Base-by-base conservation (phyloP, 352 stramenopile species). In the Phytophthora crassamura region DNA sequence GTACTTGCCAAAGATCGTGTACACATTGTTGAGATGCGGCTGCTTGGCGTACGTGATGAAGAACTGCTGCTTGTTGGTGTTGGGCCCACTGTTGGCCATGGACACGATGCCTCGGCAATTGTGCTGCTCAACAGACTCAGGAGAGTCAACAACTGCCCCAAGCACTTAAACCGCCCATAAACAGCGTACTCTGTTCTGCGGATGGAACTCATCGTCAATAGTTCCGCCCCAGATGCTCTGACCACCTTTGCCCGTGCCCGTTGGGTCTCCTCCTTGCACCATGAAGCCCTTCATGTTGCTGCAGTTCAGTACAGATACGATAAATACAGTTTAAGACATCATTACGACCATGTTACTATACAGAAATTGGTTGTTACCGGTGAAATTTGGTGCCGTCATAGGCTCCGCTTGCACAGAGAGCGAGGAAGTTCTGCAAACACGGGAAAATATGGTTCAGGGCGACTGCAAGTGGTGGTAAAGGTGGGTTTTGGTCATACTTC, bases 21-120 rank as follows among this genome's bases (percentile, higher is more conserved):
- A 98, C 18, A 98, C 84, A 77, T 99, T 99, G 82, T 99, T 99
- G 39, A 99, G 80, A 69, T 99, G 97, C 45, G 96, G 92, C 67
- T 99, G 95, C 68, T 94, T 94, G 69, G 94, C 91, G 62, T 98
- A 99, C 40, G 96, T 98, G 69, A 99, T 98, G 78, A 99, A 99
- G 69, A 99, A 99, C 77, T 99, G 96, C 58, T 94, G 94, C 62
- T 90, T 87, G 80, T 98, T 98, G 35, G 93, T 98, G 74, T 97
- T 93, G 25, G 93, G 82, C 1, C 89, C 88, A 60, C 83, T 95
- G 81, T 97, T 98, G 48, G 93, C 93, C 89, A 98, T 97, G 18
- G 90, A 97, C 28, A 98, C 86, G 63, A 97, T 93, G 34, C 91
- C 91, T 59, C 91, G 74, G 66, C 78, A 86, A 55, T 97, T 96